Percentiles rank a stretch among this genome's conserved stretches.
Evolutionary conservation across 2,329 filamentous ascomycete species (phyloP).

Genomic region (Fusarium sp.): DNA sequence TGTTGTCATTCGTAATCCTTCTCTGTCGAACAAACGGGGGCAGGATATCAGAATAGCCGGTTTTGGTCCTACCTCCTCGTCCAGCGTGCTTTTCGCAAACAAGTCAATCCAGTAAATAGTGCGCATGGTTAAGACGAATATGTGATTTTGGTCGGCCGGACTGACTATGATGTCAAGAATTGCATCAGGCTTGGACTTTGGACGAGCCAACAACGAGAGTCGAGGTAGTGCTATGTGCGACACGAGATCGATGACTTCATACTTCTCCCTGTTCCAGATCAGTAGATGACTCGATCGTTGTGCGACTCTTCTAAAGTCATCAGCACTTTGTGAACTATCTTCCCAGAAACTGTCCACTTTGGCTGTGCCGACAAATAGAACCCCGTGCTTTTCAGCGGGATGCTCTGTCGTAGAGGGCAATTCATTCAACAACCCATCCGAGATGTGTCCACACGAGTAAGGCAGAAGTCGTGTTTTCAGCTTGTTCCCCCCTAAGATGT

Average conservation of each 20-base stretch:
- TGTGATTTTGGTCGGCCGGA: constrained; percentile 55
- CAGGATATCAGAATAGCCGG: constrained; percentile 43
- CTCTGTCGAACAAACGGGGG: constrained; percentile 42
- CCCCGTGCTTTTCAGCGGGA: constrained; percentile 51
- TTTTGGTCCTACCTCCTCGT: constrained; percentile 8
- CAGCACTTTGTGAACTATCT: constrained; percentile 13
- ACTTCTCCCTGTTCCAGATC: constrained; percentile 49
- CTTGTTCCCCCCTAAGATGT: constrained; percentile 57
- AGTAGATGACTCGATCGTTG: constrained; percentile 42
- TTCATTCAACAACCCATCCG: constrained; percentile 48
- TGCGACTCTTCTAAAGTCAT: constrained; percentile 4
- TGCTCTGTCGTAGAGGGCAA: constrained; percentile 45
- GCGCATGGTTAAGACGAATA: constrained; percentile 67
- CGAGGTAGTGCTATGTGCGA: constrained; percentile 43
- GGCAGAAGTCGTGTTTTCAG: constrained; percentile 49
- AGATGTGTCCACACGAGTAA: constrained; percentile 55
- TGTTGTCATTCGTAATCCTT: constrained; percentile 44
- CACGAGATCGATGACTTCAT: constrained; percentile 51
- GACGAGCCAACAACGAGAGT: constrained; percentile 40
- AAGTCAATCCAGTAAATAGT: constrained; percentile 61
- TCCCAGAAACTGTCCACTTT: constrained; percentile 35
- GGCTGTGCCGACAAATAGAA: constrained; percentile 53
- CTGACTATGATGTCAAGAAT: constrained; percentile 67
- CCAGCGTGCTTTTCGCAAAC: constrained; percentile 21
- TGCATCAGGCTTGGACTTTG: constrained; percentile 44